phyloP scores from a whole-genome alignment of 768 basidiomycete species.

The Mycena polygramma region DNA sequence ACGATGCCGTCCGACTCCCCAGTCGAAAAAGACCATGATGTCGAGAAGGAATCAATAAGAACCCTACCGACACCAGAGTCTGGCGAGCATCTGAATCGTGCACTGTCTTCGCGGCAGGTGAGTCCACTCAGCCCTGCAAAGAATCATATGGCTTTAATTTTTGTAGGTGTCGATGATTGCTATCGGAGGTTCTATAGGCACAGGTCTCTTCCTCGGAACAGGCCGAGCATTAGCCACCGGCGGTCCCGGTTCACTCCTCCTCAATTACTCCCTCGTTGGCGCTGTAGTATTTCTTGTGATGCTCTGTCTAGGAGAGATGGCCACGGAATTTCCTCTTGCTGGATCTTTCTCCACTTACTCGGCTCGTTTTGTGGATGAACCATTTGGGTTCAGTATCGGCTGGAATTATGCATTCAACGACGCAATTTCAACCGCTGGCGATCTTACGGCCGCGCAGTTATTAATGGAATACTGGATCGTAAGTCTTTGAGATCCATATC shows the following conservation, averaged over 20 bases:
- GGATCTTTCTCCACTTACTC: slow-evolving; percentile 92
- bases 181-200: slow-evolving; percentile 26
- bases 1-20: slow-evolving; percentile 16
- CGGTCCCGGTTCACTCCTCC: slow-evolving; percentile 22
- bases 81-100: slow-evolving; percentile 23
- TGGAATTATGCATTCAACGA: slow-evolving; percentile 96
- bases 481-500: not conserved
- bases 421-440: slow-evolving; percentile 86
- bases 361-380: slow-evolving; percentile 73
- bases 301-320: slow-evolving; percentile 75
- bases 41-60: slow-evolving; percentile 19
- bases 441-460: slow-evolving; percentile 88
- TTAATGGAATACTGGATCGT: slow-evolving; percentile 76
- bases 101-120: slow-evolving; percentile 28
- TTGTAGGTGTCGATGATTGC: slow-evolving; percentile 24
- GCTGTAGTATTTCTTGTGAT: slow-evolving; percentile 19
- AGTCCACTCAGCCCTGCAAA: not conserved
- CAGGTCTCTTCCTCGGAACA: slow-evolving; percentile 26
- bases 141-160: not conserved
- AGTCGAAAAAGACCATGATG: slow-evolving; percentile 19
- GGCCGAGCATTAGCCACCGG: slow-evolving; percentile 23
- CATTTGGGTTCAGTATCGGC: slow-evolving; percentile 45
- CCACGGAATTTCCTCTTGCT: slow-evolving; percentile 88
- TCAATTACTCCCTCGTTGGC: slow-evolving; percentile 22
- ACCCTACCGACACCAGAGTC: slow-evolving; percentile 16